phyloP scores from a whole-genome alignment of 768 basidiomycete species.

The Tulasnella sp. region DNA sequence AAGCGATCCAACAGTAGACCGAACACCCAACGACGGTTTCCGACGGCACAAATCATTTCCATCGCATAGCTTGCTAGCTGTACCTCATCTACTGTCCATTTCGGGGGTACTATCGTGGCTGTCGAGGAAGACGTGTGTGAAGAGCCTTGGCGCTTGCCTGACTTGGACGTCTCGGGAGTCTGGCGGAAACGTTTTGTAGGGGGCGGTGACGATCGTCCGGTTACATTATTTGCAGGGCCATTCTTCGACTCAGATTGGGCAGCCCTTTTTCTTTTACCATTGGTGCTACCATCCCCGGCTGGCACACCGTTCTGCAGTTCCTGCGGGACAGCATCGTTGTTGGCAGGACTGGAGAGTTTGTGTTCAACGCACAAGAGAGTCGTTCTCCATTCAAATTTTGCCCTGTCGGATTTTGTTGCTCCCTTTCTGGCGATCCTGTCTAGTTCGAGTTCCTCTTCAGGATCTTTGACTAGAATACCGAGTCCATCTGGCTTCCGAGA shows the following conservation, averaged over 20 bases:
- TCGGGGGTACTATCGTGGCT: neutral
- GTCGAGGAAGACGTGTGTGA: neutral
- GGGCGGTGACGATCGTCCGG: neutral
- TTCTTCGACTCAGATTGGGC: neutral
- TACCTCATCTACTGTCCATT: neutral
- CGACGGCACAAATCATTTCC: neutral
- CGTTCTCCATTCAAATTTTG: no score
- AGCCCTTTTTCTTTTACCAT: neutral
- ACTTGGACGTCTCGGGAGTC: neutral
- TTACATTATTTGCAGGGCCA: neutral
- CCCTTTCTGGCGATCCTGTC: neutral
- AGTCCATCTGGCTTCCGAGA: constrained; percentile 8
- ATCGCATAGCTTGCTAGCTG: constrained; percentile 6
- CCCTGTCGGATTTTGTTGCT: neutral
- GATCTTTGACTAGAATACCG: neutral
- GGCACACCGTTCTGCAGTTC: neutral
- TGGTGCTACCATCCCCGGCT: neutral
- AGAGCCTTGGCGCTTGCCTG: neutral
- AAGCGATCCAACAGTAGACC: neutral
- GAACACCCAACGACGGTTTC: neutral
- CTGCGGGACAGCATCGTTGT: neutral
- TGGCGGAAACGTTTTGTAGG: neutral
- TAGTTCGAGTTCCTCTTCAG: neutral
- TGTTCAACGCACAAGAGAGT: neutral
- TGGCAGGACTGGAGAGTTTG: neutral